These are phyloP conservation scores for Ramichloridium luteum DNA, from an alignment of 2,329 filamentous ascomycete species.

Conservation along the genomic window DNA sequence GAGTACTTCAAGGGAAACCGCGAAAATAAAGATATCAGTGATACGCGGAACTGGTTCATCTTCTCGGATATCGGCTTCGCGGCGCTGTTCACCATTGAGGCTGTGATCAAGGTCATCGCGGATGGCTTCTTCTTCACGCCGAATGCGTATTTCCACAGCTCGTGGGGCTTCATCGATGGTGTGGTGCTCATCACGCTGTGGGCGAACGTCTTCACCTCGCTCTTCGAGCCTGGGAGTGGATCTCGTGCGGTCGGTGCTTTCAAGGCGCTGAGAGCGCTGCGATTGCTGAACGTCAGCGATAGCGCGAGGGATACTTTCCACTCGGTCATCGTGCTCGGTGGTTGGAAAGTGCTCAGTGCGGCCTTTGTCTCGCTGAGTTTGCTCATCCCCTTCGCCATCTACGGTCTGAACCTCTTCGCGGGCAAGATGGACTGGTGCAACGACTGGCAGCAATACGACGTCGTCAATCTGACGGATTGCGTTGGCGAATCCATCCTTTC, in stretches of 20 bases:
- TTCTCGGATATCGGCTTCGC: slow-evolving; percentile 90
- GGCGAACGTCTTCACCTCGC: slow-evolving; percentile 80
- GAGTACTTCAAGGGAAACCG: slow-evolving; percentile 53
- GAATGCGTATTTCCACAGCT: slow-evolving; percentile 91
- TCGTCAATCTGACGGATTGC: slow-evolving; percentile 57
- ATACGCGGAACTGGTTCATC: slow-evolving; percentile 77
- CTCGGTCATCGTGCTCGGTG: slow-evolving; percentile 84
- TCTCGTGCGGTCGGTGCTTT: slow-evolving; percentile 90
- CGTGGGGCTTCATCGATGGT: slow-evolving; percentile 92
- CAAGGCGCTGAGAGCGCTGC: slow-evolving; percentile 84
- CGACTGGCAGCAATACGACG: slow-evolving; percentile 41
- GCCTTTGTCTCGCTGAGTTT: slow-evolving; percentile 90
- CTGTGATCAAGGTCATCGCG: slow-evolving; percentile 81
- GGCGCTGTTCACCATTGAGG: slow-evolving; percentile 72
- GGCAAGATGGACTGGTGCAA: slow-evolving; percentile 74
- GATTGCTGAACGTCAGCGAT: slow-evolving; percentile 89
- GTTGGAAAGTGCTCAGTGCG: slow-evolving; percentile 86
- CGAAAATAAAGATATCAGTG: slow-evolving; percentile 22
- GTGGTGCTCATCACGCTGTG: slow-evolving; percentile 85
- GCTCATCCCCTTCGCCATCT: slow-evolving; percentile 91
- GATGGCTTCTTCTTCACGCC: slow-evolving; percentile 95
- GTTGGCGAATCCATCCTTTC: slow-evolving; percentile 68
- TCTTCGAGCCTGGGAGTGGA: slow-evolving; percentile 70
- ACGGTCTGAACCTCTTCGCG: slow-evolving; percentile 84
- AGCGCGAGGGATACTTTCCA: slow-evolving; percentile 94